Percentiles rank a stretch among this genome's conserved stretches.
Conservation (phyloP, 2,329 filamentous ascomycete species). For the Cercospora sp. region DNA sequence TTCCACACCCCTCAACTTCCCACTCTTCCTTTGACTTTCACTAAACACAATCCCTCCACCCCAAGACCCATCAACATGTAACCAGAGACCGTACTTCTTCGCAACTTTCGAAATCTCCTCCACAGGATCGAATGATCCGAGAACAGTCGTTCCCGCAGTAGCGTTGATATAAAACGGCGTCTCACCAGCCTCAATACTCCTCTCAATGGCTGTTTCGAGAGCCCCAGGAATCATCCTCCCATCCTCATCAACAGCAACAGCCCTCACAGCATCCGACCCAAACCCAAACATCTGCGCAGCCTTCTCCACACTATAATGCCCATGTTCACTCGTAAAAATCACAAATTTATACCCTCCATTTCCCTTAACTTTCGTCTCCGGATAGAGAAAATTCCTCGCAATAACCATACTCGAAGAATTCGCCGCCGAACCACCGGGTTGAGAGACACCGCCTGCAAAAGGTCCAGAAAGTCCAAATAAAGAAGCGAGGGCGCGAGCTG, state of each 20-base stretch:
- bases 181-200: slow-evolving; percentile 65
- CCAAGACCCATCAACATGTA: slow-evolving; percentile 93
- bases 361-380: slow-evolving; percentile 71
- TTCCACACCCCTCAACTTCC: slow-evolving; percentile 68
- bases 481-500: slow-evolving; percentile 68
- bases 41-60: slow-evolving; percentile 83
- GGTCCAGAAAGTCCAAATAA: slow-evolving; percentile 75
- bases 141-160: slow-evolving; percentile 90
- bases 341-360: slow-evolving; percentile 68
- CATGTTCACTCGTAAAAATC: slow-evolving; percentile 84
- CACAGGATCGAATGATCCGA: slow-evolving; percentile 86
- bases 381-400: slow-evolving; percentile 82
- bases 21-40: slow-evolving; percentile 49
- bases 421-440: slow-evolving; percentile 78
- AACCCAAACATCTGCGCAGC: slow-evolving; percentile 88
- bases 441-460: slow-evolving; percentile 68
- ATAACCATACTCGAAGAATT: slow-evolving; percentile 85
- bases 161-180: slow-evolving; percentile 94
- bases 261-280: slow-evolving; percentile 70
- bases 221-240: slow-evolving; percentile 62
- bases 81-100: slow-evolving; percentile 72
- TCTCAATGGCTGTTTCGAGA: slow-evolving; percentile 57
- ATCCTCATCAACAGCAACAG: slow-evolving; percentile 68
- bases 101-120: slow-evolving; percentile 68
- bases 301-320: slow-evolving; percentile 94